phyloP scores from a whole-genome alignment of 192 early-diverging fungal genomes.

The Funneliformis mosseae region DNA sequence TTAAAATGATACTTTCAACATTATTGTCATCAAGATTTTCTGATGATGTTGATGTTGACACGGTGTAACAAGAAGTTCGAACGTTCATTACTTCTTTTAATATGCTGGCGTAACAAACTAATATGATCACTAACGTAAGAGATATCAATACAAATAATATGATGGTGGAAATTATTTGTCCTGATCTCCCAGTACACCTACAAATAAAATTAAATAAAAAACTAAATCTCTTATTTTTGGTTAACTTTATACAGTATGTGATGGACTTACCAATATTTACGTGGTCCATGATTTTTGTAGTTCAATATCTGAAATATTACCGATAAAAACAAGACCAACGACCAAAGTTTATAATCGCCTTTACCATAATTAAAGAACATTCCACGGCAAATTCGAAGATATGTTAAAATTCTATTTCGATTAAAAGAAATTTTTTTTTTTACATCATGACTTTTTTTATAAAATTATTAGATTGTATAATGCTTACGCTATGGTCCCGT shows the following conservation, averaged over 20 bases:
- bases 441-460: no score
- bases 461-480: no score
- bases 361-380: not conserved
- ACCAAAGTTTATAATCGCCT: not conserved
- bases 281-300: not conserved
- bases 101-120: not conserved
- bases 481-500: not conserved
- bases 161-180: not conserved
- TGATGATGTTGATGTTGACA: not conserved
- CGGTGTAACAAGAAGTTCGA: no score
- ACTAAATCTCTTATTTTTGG: not conserved
- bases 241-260: no score
- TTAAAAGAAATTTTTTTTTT: not conserved
- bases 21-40: not conserved
- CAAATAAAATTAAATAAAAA: not conserved
- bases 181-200: not conserved
- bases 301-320: not conserved
- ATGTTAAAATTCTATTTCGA: not conserved
- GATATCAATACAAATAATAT: not conserved
- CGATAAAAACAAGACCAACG: not conserved
- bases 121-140: not conserved
- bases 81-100: not conserved
- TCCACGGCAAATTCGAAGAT: conserved; percentile 6
- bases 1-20: not conserved
- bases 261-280: not conserved